Evolutionary conservation across 345 rosid species (phyloP), one percentile per base, ranked within the genome.

Genomic region (Euclidium syriacum): DNA sequence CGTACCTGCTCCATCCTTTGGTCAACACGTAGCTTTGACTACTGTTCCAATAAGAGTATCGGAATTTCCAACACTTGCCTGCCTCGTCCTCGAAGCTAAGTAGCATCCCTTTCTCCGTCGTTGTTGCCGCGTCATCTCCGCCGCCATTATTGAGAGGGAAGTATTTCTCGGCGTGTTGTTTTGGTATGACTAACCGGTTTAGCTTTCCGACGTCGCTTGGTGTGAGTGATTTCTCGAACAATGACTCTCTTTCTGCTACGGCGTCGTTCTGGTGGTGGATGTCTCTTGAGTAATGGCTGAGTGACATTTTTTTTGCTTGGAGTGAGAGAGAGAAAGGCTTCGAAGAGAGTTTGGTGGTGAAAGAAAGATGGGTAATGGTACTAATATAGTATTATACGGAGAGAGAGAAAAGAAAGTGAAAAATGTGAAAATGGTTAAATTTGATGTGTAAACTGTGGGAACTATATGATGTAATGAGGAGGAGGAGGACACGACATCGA

Each of bases 201-300:
- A 90, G 92, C 67, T 90, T 87, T 1, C 97, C 97, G 0, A 90
- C 97, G 59, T 90, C 97, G 73, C 92, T 85, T 1, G 97, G 97
- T 2, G 97, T 90, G n/a, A 90, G 77, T 47, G 86, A 82, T 38
- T 90, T 90, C 64, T 90, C 88, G 69, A 90, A 90, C 81, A 90
- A 70, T 59, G 86, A 69, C 43, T 79, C 85, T 64, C 3, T 48
- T 16, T 62, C 69, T 18, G 49, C 30, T 10, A 36, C 19, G 39
- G 63, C 41, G 50, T 64, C 66, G 73, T 38, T 57, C 29, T 65
- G 75, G 54, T 72, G 73, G 58, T 63, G 55, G 38, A 73, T 38
- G 67, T 73, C 83, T 25, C 75, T 34, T 18, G 80, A 43, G 71
- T 76, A 71, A 25, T 73, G 80, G 79, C 77, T 78, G 33, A 77